A percentile compares a stretch with the other conserved stretches of the same genome.
phyloP scores from a whole-genome alignment of 2,329 filamentous ascomycete species.

The Exophiala spinifera region DNA sequence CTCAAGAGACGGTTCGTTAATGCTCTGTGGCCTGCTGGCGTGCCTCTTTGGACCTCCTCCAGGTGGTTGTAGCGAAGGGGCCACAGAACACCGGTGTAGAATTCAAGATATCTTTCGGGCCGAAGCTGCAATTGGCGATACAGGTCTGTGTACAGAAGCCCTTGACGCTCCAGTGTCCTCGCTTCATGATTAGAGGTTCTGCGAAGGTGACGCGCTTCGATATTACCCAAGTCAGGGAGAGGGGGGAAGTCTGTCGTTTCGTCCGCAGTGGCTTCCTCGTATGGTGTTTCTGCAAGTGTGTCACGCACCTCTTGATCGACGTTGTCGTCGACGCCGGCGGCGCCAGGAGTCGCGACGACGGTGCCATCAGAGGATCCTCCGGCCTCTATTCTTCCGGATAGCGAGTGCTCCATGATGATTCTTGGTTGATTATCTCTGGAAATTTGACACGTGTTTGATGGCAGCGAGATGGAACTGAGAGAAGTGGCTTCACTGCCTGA shows the following conservation, averaged over 20 bases:
- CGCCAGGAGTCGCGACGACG: too few species aligned
- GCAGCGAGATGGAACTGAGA: too few species aligned
- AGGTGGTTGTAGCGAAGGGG: slow-evolving; percentile 17
- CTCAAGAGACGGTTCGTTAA: slow-evolving; percentile 13
- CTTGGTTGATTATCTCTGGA: too few species aligned
- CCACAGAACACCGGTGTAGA: slow-evolving; percentile 20
- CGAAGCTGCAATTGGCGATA: slow-evolving; percentile 22
- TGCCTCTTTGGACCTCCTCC: slow-evolving; percentile 10
- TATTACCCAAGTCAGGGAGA: slow-evolving; percentile 7
- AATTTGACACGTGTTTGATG: too few species aligned
- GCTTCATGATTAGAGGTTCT: slow-evolving; percentile 6
- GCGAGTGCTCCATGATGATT: too few species aligned
- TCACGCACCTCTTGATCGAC: too few species aligned
- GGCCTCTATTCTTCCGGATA: too few species aligned
- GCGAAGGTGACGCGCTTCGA: slow-evolving; percentile 7
- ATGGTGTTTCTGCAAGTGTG: too few species aligned
- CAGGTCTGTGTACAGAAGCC: slow-evolving; percentile 12
- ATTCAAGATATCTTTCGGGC: slow-evolving; percentile 13
- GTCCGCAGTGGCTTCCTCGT: too few species aligned
- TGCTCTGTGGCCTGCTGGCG: slow-evolving; percentile 5
- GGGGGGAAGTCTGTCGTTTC: neutral
- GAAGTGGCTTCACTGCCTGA: too few species aligned
- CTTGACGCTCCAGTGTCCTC: slow-evolving; percentile 5
- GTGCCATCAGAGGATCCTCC: too few species aligned
- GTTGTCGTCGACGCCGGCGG: too few species aligned